Conservation (phyloP, 78 protist species). For the Speleostelium caveatum region DNA sequence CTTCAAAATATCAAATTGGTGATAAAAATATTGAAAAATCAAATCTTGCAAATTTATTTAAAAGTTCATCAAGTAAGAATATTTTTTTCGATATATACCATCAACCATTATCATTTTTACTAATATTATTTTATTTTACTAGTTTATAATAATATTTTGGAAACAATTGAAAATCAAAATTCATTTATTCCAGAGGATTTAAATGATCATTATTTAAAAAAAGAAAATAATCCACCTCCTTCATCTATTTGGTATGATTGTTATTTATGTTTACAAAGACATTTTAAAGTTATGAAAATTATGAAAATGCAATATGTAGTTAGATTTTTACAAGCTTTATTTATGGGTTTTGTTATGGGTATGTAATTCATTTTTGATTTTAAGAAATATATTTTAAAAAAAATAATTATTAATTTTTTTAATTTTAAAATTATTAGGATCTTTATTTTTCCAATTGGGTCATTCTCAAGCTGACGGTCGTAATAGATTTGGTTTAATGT, state of each 20-base stretch:
- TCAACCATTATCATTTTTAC: too few species aligned
- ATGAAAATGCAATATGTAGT: slow-evolving; percentile 25
- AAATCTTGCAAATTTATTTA: not conserved
- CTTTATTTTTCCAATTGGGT: slow-evolving; percentile 54
- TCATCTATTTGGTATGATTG: slow-evolving; percentile 38
- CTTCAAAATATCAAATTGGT: slow-evolving; percentile 2
- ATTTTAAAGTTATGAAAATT: slow-evolving; percentile 51
- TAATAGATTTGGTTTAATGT: slow-evolving; percentile 65
- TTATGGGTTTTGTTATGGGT: slow-evolving; percentile 76
- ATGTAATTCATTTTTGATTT: too few species aligned
- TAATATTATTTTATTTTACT: too few species aligned
- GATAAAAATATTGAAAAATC: not conserved
- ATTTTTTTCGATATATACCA: too few species aligned
- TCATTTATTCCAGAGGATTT: too few species aligned
- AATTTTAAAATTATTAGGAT: too few species aligned
- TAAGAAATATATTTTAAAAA: too few species aligned
- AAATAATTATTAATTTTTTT: too few species aligned
- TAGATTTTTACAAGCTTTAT: slow-evolving; percentile 51
- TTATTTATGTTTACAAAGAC: slow-evolving; percentile 28
- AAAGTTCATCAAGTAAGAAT: not conserved
- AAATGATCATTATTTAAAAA: not conserved
- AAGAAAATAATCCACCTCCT: not conserved
- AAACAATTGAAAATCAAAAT: too few species aligned
- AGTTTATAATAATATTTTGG: too few species aligned
- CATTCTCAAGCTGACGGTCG: slow-evolving; percentile 60